Conservation (phyloP, 148 eudicot genomes). For the Salicornia ramosissima region DNA sequence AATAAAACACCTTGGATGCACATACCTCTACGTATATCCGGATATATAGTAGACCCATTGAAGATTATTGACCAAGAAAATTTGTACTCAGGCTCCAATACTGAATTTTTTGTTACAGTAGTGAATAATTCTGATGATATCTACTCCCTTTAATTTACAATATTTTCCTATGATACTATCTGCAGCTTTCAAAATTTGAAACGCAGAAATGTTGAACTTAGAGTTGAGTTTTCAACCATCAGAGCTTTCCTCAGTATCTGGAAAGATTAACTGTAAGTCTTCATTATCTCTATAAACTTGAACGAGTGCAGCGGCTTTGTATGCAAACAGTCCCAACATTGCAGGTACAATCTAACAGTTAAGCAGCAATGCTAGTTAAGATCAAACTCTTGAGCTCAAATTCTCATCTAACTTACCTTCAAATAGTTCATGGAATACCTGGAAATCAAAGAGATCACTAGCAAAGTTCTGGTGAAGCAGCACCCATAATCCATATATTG, state of each 20-base stretch:
- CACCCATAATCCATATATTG: conserved; percentile 80
- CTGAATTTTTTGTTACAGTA: not conserved
- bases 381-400: not conserved
- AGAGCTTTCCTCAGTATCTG: conserved; percentile 42
- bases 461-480: conserved; percentile 55
- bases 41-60: not conserved
- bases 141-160: no score
- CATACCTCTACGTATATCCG: no score
- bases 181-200: no score
- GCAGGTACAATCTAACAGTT: conserved; percentile 71
- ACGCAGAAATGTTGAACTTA: not conserved
- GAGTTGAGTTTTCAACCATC: conserved; percentile 18
- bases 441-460: conserved; percentile 67
- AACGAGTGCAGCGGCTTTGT: conserved; percentile 89
- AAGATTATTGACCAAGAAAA: not conserved
- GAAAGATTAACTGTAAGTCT: conserved; percentile 65
- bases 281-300: conserved; percentile 96
- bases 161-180: no score
- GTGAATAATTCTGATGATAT: no score
- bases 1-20: no score
- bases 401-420: not conserved
- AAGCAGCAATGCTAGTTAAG: not conserved
- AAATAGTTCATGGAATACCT: conserved; percentile 34
- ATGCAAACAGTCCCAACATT: conserved; percentile 87
- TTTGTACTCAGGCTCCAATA: not conserved